Percentiles rank a stretch among this genome's conserved stretches.
Conservation (phyloP, 2,329 filamentous ascomycete species). For the Pseudogymnoascus sp. region DNA sequence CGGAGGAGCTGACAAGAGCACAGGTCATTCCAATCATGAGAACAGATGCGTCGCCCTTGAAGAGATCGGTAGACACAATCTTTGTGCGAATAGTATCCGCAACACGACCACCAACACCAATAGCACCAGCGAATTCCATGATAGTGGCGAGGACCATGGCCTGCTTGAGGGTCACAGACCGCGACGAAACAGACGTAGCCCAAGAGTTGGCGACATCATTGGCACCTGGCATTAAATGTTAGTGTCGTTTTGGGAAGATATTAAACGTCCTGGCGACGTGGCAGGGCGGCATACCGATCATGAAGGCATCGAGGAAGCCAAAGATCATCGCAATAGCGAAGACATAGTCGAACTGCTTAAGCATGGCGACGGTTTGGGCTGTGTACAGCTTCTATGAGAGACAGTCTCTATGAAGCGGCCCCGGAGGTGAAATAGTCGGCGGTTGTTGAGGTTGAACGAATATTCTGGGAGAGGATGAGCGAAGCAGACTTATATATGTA, state of each 20-base stretch:
- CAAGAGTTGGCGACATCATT: conserved; percentile 70
- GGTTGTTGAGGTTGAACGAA: background rate
- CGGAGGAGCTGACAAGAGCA: conserved; percentile 44
- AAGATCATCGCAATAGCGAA: conserved; percentile 58
- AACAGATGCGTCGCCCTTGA: conserved; percentile 39
- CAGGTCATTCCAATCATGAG: conserved; percentile 53
- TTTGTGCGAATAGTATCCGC: conserved; percentile 55
- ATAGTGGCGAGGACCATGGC: conserved; percentile 50
- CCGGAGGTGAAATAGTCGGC: background rate
- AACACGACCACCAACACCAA: conserved; percentile 50
- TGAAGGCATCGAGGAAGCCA: conserved; percentile 53
- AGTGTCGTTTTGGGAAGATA: conserved; percentile 8
- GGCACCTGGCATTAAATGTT: conserved; percentile 14
- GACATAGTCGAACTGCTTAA: conserved; percentile 53
- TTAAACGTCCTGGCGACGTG: background rate
- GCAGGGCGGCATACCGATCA: background rate
- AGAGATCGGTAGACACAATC: conserved; percentile 43
- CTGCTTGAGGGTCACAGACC: conserved; percentile 54
- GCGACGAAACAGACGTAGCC: conserved; percentile 65
- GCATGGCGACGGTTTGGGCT: conserved; percentile 17
- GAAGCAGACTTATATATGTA: background rate
- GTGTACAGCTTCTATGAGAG: background rate
- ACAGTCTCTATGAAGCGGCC: background rate
- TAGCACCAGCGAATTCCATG: conserved; percentile 55
- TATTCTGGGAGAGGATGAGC: background rate